Conservation (phyloP, 2,329 filamentous ascomycete species). For the Botryosphaeria agaves region DNA sequence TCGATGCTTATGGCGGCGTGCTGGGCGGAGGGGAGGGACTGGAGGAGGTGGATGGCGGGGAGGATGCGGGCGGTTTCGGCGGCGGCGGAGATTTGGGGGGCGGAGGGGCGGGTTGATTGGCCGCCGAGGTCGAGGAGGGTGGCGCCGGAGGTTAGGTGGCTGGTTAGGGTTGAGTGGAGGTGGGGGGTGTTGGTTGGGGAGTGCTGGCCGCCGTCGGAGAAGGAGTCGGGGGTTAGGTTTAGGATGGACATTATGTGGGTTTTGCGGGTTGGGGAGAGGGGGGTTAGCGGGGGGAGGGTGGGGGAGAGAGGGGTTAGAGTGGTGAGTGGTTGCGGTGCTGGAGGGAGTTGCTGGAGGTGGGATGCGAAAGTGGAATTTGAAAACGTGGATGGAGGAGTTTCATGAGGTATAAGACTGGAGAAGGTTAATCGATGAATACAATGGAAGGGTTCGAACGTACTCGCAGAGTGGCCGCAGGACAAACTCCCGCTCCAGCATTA, state of each 20-base stretch:
- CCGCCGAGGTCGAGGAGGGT: slow-evolving; percentile 85
- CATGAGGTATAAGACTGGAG: slow-evolving; percentile 23
- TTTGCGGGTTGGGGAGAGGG: slow-evolving; percentile 34
- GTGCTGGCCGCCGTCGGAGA: slow-evolving; percentile 73
- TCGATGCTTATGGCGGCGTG: slow-evolving; percentile 70
- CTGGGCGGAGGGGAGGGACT: slow-evolving; percentile 42
- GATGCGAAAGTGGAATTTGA: slow-evolving; percentile 5
- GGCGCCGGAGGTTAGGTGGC: slow-evolving; percentile 51
- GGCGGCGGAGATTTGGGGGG: slow-evolving; percentile 46
- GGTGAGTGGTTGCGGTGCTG: slow-evolving; percentile 17
- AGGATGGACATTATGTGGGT: slow-evolving; percentile 88
- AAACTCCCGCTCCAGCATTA: slow-evolving; percentile 84
- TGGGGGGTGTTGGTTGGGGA: slow-evolving; percentile 24
- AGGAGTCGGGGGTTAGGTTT: slow-evolving; percentile 90
- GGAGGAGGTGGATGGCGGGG: slow-evolving; percentile 60
- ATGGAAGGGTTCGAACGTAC: slow-evolving; percentile 27
- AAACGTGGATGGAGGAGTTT: slow-evolving; percentile 14
- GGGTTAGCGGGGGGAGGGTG: slow-evolving; percentile 35
- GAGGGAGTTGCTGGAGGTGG: slow-evolving; percentile 18
- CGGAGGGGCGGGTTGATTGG: slow-evolving; percentile 73
- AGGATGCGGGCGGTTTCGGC: slow-evolving; percentile 67
- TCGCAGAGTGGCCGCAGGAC: slow-evolving; percentile 76
- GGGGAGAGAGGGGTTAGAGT: slow-evolving; percentile 22
- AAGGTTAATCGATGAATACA: slow-evolving; percentile 3
- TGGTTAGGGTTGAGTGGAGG: slow-evolving; percentile 38